A percentile compares a stretch with the other conserved stretches of the same genome.
Conservation (phyloP, 139 green algal species). For the Edaphochlamys debaryana region DNA sequence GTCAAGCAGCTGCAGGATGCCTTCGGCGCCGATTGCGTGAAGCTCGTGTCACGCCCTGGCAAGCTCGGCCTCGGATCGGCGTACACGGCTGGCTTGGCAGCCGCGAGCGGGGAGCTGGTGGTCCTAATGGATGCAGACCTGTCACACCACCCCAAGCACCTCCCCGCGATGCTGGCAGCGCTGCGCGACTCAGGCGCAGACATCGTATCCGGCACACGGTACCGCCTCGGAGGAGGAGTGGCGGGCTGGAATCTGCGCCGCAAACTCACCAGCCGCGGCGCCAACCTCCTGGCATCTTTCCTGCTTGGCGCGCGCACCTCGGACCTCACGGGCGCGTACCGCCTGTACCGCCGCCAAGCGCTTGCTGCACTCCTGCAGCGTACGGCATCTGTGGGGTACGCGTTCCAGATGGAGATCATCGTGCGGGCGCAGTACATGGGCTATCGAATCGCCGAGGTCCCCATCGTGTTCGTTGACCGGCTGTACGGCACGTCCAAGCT, state of each 20-base stretch:
- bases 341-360: constrained; percentile 80
- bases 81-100: constrained; percentile 53
- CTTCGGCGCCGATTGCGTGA: not conserved
- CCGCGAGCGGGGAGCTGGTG: constrained; percentile 78
- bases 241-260: constrained; percentile 89
- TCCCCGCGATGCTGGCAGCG: constrained; percentile 37
- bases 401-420: constrained; percentile 99
- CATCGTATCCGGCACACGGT: constrained; percentile 93
- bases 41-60: constrained; percentile 66
- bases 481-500: constrained; percentile 96
- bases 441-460: constrained; percentile 84
- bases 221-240: constrained; percentile 84
- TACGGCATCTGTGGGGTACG: constrained; percentile 71
- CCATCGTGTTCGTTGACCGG: constrained; percentile 98
- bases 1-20: constrained; percentile 45
- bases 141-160: constrained; percentile 86
- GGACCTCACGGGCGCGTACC: constrained; percentile 95
- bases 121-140: constrained; percentile 98
- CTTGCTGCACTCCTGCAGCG: constrained; percentile 67
- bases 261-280: constrained; percentile 92
- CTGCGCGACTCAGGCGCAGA: constrained; percentile 78
- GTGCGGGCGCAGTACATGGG: constrained; percentile 77
- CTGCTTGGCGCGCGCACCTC: constrained; percentile 69
- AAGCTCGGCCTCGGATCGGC: constrained; percentile 87
- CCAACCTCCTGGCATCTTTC: constrained; percentile 89